Evolutionary conservation across 2,329 filamentous ascomycete genomes (phyloP).

Genomic region (Mollisiaceae sp.): DNA sequence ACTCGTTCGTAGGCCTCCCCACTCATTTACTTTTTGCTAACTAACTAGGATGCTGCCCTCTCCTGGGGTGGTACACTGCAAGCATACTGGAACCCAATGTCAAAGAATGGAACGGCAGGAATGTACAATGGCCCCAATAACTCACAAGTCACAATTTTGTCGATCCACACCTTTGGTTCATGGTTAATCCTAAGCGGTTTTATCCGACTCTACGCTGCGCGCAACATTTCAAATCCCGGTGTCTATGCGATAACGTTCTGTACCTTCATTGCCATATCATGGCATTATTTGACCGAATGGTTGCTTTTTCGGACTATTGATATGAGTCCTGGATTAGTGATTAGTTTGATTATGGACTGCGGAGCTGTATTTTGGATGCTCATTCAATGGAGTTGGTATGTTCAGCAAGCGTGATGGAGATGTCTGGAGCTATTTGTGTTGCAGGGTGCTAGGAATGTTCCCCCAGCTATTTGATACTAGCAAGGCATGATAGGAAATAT

Average conservation of each 20-base stretch:
- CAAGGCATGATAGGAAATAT: no score
- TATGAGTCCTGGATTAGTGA: conserved; percentile 59
- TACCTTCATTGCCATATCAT: conserved; percentile 62
- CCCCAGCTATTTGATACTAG: no score
- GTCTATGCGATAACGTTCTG: conserved; percentile 66
- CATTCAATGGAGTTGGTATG: conserved; percentile 57
- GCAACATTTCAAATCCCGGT: conserved; percentile 61
- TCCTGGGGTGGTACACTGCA: not conserved
- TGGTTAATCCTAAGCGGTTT: conserved; percentile 68
- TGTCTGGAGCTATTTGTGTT: not conserved
- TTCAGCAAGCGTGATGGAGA: not conserved
- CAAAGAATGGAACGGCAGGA: not conserved
- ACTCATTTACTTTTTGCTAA: not conserved
- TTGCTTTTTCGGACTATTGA: conserved; percentile 76
- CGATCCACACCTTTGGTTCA: conserved; percentile 72
- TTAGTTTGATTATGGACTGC: conserved; percentile 58
- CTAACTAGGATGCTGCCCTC: not conserved
- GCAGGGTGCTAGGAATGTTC: no score
- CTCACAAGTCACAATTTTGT: conserved; percentile 77
- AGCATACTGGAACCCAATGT: not conserved
- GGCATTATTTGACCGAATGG: conserved; percentile 72
- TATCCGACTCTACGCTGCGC: conserved; percentile 67
- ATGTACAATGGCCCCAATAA: conserved; percentile 59
- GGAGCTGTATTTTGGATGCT: conserved; percentile 60
- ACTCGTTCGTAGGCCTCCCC: not conserved